Percentiles rank a stretch among this genome's conserved stretches.
phyloP scores from a whole-genome alignment of 78 protist species.

The Protostelium mycophagum region DNA sequence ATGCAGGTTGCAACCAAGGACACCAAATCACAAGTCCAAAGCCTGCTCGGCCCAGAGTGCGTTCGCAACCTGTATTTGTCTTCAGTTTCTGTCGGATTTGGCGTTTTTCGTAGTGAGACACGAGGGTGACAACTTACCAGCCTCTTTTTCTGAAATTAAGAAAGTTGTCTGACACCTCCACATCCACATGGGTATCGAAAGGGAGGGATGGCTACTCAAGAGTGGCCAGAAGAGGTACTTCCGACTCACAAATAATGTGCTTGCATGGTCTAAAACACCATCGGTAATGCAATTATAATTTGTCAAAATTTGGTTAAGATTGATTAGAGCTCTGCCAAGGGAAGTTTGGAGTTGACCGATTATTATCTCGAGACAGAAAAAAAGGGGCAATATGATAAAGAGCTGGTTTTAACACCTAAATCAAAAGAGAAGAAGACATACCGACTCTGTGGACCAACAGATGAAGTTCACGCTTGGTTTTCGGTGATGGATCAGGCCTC shows the following conservation, averaged over 20 bases:
- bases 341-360: neutral
- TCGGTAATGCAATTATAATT: neutral
- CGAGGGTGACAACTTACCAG: no score
- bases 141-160: no score
- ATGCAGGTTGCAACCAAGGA: no score
- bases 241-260: neutral
- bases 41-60: no score
- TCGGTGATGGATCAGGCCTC: neutral
- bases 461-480: neutral
- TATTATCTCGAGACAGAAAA: neutral
- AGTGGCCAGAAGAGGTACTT: neutral
- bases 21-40: no score
- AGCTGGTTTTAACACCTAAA: neutral
- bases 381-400: neutral
- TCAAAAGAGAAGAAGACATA: neutral
- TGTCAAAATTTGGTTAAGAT: neutral
- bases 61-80: no score
- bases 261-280: neutral
- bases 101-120: no score
- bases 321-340: neutral
- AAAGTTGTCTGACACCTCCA: no score
- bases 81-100: no score
- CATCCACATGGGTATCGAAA: neutral
- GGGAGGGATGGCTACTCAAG: neutral
- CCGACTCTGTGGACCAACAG: neutral